Evolutionary conservation across 768 basidiomycete species (phyloP).

Genomic region (Leccinum fibrillosum): DNA sequence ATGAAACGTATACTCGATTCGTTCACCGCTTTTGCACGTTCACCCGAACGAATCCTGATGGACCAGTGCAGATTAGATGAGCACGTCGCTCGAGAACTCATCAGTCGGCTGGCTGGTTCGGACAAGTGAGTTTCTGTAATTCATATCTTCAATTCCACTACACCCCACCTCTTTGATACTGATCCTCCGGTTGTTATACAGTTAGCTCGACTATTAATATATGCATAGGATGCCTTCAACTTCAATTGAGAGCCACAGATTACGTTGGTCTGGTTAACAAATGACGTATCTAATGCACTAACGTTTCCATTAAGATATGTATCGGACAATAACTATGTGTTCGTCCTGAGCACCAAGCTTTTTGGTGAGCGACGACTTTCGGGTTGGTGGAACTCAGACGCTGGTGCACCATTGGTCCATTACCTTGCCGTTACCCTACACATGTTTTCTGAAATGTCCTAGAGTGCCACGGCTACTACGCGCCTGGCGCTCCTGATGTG

Average conservation of each 20-base stretch:
- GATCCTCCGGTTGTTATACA: not conserved
- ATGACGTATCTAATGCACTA: not conserved
- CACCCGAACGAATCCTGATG: conserved; percentile 12
- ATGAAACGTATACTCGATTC: conserved; percentile 5
- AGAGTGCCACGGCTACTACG: not conserved
- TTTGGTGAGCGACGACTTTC: not conserved
- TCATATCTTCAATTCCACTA: not conserved
- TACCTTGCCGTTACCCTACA: not conserved
- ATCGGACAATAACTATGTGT: not conserved
- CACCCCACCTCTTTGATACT: not conserved
- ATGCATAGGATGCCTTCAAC: not conserved
- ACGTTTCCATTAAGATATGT: not conserved
- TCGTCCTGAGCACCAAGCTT: not conserved
- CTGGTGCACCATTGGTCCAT: not conserved
- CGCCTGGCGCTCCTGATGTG: not conserved
- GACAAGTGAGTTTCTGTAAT: not conserved
- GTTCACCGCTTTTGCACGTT: conserved; percentile 8
- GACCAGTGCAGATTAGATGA: conserved; percentile 21
- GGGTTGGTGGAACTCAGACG: not conserved
- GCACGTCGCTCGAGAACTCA: conserved; percentile 18
- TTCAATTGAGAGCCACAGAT: not conserved
- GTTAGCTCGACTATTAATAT: not conserved
- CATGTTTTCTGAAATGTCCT: not conserved
- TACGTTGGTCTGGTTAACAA: not conserved
- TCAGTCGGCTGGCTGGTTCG: conserved; percentile 6